phyloP scores from a whole-genome alignment of 257 asterid species.

The Leptodermis oblonga region DNA sequence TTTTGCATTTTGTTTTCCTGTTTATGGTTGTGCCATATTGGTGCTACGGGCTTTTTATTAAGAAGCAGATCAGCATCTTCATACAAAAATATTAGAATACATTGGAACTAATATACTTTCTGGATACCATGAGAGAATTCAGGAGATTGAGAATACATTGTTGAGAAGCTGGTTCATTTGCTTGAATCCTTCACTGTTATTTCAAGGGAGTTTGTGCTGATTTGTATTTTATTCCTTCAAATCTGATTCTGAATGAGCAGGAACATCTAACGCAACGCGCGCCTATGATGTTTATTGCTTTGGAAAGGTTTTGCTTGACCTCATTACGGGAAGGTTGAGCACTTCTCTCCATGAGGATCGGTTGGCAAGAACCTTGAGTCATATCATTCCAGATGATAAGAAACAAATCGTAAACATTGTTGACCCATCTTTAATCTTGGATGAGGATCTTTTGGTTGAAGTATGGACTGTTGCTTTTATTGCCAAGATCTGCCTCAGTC shows the following conservation, averaged over 20 bases:
- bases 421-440: background rate
- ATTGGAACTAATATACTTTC: background rate
- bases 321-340: background rate
- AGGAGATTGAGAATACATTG: background rate
- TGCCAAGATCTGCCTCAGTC: background rate
- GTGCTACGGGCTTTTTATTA: background rate
- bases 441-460: background rate
- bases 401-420: background rate
- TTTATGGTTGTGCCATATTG: too few relatives aligned
- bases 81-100: background rate
- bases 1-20: too few relatives aligned
- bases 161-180: background rate
- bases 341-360: slow-evolving; percentile 19
- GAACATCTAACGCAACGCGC: background rate
- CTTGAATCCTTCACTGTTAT: background rate
- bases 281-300: slow-evolving; percentile 15
- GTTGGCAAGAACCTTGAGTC: slow-evolving; percentile 2
- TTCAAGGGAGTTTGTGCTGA: background rate
- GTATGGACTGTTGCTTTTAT: slow-evolving; percentile 1
- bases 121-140: background rate
- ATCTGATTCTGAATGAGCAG: background rate
- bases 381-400: slow-evolving; percentile 31
- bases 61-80: background rate
- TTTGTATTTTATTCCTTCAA: background rate
- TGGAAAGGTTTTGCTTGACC: slow-evolving; percentile 15